phyloP scores from a whole-genome alignment of 2,329 filamentous ascomycete genomes.

The Purpureocillium takamizusanense region DNA sequence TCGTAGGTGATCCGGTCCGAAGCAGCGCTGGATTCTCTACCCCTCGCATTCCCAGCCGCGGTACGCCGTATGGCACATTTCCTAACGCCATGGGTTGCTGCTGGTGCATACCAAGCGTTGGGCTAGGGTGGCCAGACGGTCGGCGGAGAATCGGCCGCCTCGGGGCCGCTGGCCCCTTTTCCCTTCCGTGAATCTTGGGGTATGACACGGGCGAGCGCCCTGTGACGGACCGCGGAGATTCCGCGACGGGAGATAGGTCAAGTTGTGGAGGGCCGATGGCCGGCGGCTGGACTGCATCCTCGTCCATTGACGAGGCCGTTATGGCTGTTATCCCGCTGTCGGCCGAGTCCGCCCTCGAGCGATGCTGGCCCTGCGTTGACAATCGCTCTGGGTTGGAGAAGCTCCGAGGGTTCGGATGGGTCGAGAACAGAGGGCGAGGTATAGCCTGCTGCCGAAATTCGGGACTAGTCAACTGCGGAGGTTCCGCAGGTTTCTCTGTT shows the following conservation, averaged over 20 bases:
- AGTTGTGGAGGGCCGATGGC: slow-evolving; percentile 13
- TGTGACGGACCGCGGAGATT: slow-evolving; percentile 29
- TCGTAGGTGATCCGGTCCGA: slow-evolving; percentile 21
- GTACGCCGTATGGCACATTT: slow-evolving; percentile 1
- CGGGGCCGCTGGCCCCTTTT: slow-evolving; percentile 9
- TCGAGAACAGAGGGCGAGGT: slow-evolving; percentile 15
- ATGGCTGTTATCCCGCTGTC: slow-evolving; percentile 24
- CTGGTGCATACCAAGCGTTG: slow-evolving; percentile 28
- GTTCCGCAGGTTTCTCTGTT: neutral
- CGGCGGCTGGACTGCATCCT: slow-evolving; percentile 9
- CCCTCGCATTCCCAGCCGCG: slow-evolving; percentile 1
- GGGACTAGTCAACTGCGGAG: neutral
- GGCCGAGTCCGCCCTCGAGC: slow-evolving; percentile 15
- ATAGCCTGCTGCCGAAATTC: slow-evolving; percentile 3
- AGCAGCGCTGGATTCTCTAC: slow-evolving; percentile 12
- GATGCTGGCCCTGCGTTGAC: slow-evolving; percentile 11
- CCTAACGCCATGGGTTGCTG: slow-evolving; percentile 4
- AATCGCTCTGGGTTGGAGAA: slow-evolving; percentile 11
- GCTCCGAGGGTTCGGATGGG: slow-evolving; percentile 12
- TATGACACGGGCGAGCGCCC: slow-evolving; percentile 22
- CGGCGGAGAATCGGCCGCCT: slow-evolving; percentile 21
- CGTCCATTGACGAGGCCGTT: slow-evolving; percentile 18
- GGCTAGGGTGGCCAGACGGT: slow-evolving; percentile 27
- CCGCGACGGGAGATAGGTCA: slow-evolving; percentile 38
- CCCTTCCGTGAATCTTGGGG: slow-evolving; percentile 18